A percentile compares a stretch with the other conserved stretches of the same genome.
Evolutionary conservation across 2,329 filamentous ascomycete species (phyloP).

Genomic region (Venturia effusa): DNA sequence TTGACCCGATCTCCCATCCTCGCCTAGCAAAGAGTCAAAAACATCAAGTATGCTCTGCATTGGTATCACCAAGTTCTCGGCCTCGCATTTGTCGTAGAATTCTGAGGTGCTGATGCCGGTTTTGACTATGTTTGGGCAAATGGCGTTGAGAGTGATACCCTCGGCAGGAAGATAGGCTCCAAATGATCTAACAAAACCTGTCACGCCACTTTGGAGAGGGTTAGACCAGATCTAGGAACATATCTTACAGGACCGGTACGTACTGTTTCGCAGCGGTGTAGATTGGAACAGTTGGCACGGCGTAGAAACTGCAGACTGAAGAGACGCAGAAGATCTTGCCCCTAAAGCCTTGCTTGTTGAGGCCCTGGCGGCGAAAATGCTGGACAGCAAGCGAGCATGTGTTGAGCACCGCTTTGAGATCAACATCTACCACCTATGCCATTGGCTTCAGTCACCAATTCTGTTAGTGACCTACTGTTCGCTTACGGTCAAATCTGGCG

Average conservation of each 20-base stretch:
- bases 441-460: background rate
- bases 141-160: slow-evolving; percentile 31
- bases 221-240: background rate
- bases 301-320: slow-evolving; percentile 34
- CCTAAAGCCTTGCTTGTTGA: slow-evolving; percentile 21
- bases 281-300: slow-evolving; percentile 30
- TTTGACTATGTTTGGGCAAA: slow-evolving; percentile 31
- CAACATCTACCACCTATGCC: slow-evolving; percentile 25
- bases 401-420: slow-evolving; percentile 33
- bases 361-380: slow-evolving; percentile 32
- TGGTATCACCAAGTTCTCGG: slow-evolving; percentile 24
- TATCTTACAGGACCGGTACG: slow-evolving; percentile 6
- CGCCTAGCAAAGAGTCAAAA: slow-evolving; percentile 28
- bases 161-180: slow-evolving; percentile 30
- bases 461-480: too few relatives aligned
- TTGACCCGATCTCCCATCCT: slow-evolving; percentile 26
- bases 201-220: slow-evolving; percentile 18
- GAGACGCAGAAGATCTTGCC: slow-evolving; percentile 27
- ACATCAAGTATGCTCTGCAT: slow-evolving; percentile 31
- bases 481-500: slow-evolving; percentile 25
- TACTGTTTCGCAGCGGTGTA: slow-evolving; percentile 34
- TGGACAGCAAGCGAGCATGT: slow-evolving; percentile 32
- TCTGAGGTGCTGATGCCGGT: slow-evolving; percentile 27
- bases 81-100: slow-evolving; percentile 30
- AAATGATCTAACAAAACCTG: slow-evolving; percentile 30